A percentile compares a stretch with the other conserved stretches of the same genome.
Evolutionary conservation across 805 yeast genomes (phyloP).

Genomic region (Candida sanyiensis): DNA sequence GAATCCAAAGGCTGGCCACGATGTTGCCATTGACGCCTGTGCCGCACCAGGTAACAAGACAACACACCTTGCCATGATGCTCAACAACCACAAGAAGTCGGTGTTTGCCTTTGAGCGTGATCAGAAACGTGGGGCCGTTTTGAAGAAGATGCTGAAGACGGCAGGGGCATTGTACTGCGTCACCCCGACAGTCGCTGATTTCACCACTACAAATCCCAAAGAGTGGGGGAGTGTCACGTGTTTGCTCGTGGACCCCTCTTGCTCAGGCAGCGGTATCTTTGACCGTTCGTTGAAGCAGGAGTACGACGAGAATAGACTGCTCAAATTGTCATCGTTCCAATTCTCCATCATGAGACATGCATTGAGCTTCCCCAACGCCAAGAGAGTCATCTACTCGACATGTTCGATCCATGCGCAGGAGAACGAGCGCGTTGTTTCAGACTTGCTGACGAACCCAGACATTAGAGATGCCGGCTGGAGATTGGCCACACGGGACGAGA

Average conservation of each 20-base stretch:
- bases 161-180: constrained; percentile 57
- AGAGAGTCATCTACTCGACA: constrained; percentile 83
- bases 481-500: constrained; percentile 51
- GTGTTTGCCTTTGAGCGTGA: constrained; percentile 89
- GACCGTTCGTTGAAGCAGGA: constrained; percentile 52
- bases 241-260: constrained; percentile 89
- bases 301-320: constrained; percentile 47
- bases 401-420: constrained; percentile 94
- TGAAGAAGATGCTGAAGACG: constrained; percentile 69
- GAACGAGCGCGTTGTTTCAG: constrained; percentile 86
- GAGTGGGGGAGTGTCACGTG: constrained; percentile 69
- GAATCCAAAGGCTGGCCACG: constrained; percentile 48
- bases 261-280: constrained; percentile 96
- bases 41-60: constrained; percentile 99
- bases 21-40: constrained; percentile 80
- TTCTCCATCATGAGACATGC: constrained; percentile 87
- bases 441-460: constrained; percentile 61
- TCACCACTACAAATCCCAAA: constrained; percentile 37
- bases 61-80: constrained; percentile 75
- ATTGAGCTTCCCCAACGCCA: constrained; percentile 68
- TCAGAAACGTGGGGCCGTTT: constrained; percentile 57
- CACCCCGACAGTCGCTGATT: constrained; percentile 47
- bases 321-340: constrained; percentile 80
- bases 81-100: constrained; percentile 33
- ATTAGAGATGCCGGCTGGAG: constrained; percentile 70